Percentiles rank a stretch among this genome's conserved stretches.
phyloP scores from a whole-genome alignment of 2,329 filamentous ascomycete genomes.

The Dendryphion nanum region DNA sequence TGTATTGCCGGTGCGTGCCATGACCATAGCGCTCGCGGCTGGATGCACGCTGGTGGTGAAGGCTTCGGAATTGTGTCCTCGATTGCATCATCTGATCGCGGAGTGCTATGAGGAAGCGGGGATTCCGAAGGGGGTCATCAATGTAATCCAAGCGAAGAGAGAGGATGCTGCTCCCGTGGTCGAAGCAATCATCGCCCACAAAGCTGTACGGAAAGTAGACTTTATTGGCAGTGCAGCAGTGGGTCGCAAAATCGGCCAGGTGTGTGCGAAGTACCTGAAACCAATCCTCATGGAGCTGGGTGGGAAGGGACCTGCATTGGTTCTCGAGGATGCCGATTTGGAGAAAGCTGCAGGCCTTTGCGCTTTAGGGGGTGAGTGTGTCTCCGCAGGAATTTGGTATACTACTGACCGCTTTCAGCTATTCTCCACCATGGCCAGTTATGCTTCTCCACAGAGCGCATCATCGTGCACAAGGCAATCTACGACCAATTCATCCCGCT shows the following conservation, averaged over 20 bases:
- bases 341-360: conserved; percentile 19
- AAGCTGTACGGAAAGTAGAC: conserved; percentile 65
- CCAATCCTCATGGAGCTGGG: conserved; percentile 77
- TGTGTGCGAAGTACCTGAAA: conserved; percentile 71
- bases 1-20: conserved; percentile 36
- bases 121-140: conserved; percentile 70
- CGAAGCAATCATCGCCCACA: conserved; percentile 65
- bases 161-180: conserved; percentile 63
- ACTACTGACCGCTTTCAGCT: conserved; percentile 4
- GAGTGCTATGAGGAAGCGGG: conserved; percentile 56
- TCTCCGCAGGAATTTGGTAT: background rate
- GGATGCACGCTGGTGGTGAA: conserved; percentile 42
- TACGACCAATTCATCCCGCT: conserved; percentile 50
- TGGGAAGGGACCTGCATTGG: conserved; percentile 74
- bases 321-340: conserved; percentile 72
- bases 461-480: conserved; percentile 58
- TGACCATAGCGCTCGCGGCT: conserved; percentile 57
- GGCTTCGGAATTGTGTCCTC: conserved; percentile 26
- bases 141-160: conserved; percentile 61
- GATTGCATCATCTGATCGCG: conserved; percentile 17
- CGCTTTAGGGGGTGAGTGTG: conserved; percentile 15
- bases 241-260: conserved; percentile 65
- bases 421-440: conserved; percentile 60
- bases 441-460: conserved; percentile 81
- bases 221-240: conserved; percentile 75